Conservation (phyloP, 768 basidiomycete species). For the Terana coerulea region DNA sequence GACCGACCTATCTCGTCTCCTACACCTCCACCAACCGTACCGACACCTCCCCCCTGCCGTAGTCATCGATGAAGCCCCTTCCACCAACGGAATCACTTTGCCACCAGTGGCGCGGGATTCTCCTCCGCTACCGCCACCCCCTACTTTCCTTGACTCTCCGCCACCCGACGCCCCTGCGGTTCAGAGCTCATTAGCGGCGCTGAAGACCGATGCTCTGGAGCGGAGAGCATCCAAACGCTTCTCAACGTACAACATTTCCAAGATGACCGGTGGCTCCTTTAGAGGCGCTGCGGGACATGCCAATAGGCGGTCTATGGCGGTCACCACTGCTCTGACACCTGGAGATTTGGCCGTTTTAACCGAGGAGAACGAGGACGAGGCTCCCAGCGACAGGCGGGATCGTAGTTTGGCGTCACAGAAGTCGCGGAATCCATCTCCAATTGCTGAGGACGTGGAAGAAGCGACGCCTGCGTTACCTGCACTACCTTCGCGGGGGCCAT, state of each 20-base stretch:
- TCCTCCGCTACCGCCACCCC: constrained; percentile 1
- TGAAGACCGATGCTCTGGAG: constrained; percentile 84
- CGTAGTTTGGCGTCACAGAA: constrained; percentile 17
- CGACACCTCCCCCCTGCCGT: constrained; percentile 38
- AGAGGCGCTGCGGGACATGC: constrained; percentile 36
- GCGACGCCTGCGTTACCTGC: constrained; percentile 32
- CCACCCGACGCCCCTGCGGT: constrained; percentile 54
- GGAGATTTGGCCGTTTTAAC: constrained; percentile 73
- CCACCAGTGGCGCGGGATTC: background rate
- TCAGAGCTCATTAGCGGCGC: constrained; percentile 79
- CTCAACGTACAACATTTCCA: constrained; percentile 90
- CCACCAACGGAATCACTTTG: background rate
- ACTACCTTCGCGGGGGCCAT: constrained; percentile 13
- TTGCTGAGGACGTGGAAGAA: constrained; percentile 30
- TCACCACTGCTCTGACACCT: constrained; percentile 57
- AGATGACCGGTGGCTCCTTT: constrained; percentile 74
- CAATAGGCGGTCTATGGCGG: constrained; percentile 63
- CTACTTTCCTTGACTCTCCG: constrained; percentile 17
- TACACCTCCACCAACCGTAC: constrained; percentile 22
- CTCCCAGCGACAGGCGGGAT: constrained; percentile 15
- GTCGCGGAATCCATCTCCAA: constrained; percentile 23
- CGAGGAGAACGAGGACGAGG: constrained; percentile 55
- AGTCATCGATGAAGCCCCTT: constrained; percentile 47
- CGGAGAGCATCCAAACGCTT: constrained; percentile 94
- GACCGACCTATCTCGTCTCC: constrained; percentile 57